Evolutionary conservation across 129 eudicot genomes (phyloP).

Genomic region (Tagetes patula): DNA sequence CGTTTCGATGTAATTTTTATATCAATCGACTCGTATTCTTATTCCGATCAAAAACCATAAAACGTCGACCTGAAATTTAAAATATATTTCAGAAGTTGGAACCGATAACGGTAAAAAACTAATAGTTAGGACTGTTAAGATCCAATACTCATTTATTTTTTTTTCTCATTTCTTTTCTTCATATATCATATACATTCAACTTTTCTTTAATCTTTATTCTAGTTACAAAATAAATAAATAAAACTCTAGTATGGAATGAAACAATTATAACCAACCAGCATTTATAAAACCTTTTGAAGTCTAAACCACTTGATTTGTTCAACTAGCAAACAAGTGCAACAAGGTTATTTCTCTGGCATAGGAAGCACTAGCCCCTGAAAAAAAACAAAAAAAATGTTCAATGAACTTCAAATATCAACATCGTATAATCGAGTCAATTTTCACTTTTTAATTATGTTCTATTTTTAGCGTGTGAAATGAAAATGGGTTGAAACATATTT

Average conservation of each 20-base stretch:
- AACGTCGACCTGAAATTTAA: no score
- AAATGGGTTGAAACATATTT: constrained; percentile 21
- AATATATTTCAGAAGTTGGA: no score
- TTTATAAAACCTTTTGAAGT: neutral
- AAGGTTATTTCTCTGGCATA: constrained; percentile 44
- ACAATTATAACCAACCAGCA: constrained; percentile 6
- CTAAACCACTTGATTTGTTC: constrained; percentile 19
- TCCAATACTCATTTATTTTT: neutral
- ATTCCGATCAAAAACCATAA: no score
- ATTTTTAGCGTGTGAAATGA: neutral
- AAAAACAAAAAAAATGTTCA: neutral
- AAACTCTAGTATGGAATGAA: constrained; percentile 8
- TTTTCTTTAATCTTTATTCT: constrained; percentile 28
- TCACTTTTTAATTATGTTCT: neutral
- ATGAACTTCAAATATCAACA: neutral
- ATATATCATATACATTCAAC: constrained; percentile 5
- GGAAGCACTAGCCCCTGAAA: constrained; percentile 55
- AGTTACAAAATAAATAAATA: constrained; percentile 20
- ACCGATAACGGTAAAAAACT: no score
- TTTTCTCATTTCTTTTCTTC: neutral
- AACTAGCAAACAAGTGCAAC: constrained; percentile 10
- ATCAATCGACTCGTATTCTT: no score
- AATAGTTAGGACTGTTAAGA: no score
- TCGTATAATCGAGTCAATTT: neutral
- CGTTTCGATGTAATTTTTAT: no score